phyloP scores from a whole-genome alignment of 768 basidiomycete species.

The Kockovaella imperatae region DNA sequence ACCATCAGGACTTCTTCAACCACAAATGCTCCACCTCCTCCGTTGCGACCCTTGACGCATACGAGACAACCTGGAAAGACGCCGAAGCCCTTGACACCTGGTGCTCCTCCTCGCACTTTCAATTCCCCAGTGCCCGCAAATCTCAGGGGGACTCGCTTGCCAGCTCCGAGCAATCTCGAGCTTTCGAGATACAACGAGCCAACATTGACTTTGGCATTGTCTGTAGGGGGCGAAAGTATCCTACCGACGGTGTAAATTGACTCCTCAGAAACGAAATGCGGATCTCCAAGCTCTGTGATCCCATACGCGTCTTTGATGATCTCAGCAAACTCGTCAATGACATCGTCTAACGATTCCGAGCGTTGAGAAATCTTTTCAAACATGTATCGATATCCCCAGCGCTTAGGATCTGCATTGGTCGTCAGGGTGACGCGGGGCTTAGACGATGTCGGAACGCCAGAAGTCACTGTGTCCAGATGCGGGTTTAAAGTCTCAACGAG shows the following conservation, averaged over 20 bases:
- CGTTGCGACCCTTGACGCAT: slow-evolving; percentile 79
- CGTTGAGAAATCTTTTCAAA: slow-evolving; percentile 80
- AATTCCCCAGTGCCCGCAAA: slow-evolving; percentile 54
- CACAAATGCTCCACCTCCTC: slow-evolving; percentile 77
- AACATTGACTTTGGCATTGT: slow-evolving; percentile 62
- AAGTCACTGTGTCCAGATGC: slow-evolving; percentile 31
- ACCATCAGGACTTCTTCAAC: slow-evolving; percentile 77
- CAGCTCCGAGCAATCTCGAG: slow-evolving; percentile 64
- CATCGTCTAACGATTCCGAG: slow-evolving; percentile 72
- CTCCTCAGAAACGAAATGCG: slow-evolving; percentile 57
- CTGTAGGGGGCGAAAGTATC: slow-evolving; percentile 46
- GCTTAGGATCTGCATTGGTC: slow-evolving; percentile 32
- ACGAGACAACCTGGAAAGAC: slow-evolving; percentile 85
- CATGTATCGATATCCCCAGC: slow-evolving; percentile 64
- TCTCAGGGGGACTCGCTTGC: slow-evolving; percentile 57
- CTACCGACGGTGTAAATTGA: slow-evolving; percentile 65
- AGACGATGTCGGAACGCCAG: slow-evolving; percentile 14
- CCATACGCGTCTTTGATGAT: slow-evolving; percentile 63
- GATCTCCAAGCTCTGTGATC: slow-evolving; percentile 70
- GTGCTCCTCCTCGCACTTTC: slow-evolving; percentile 59
- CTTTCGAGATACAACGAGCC: slow-evolving; percentile 70
- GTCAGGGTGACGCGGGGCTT: slow-evolving; percentile 36
- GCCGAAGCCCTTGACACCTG: slow-evolving; percentile 60
- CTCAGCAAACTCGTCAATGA: slow-evolving; percentile 79
- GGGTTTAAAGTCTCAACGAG: slow-evolving; percentile 46